phyloP scores from a whole-genome alignment of 2,329 filamentous ascomycete genomes.

The Aspergillus ustus region DNA sequence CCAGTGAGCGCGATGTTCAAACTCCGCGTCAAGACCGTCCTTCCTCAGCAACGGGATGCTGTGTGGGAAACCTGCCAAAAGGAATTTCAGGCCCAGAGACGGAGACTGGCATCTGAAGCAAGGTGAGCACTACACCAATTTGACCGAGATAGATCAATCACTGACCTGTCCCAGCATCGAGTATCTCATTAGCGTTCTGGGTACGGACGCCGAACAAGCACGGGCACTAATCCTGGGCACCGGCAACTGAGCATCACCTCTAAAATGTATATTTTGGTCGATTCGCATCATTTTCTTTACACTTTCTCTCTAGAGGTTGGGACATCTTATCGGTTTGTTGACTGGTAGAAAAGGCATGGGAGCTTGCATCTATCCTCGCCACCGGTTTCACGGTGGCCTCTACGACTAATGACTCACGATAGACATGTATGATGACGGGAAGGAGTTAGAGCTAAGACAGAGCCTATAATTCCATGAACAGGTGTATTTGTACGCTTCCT shows the following conservation, averaged over 20 bases:
- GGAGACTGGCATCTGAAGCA: conserved; percentile 70
- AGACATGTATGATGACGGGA: conserved; percentile 44
- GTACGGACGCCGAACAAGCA: conserved; percentile 59
- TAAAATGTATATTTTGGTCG: conserved; percentile 8
- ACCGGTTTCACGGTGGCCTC: conserved; percentile 24
- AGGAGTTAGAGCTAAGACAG: conserved; percentile 11
- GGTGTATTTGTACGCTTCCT: conserved; percentile 5
- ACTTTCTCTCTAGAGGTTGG: conserved; percentile 9
- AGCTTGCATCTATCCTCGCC: conserved; percentile 1
- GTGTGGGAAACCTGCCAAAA: conserved; percentile 76
- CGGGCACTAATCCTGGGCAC: conserved; percentile 46
- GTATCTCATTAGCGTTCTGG: conserved; percentile 67
- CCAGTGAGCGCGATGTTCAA: conserved; percentile 87
- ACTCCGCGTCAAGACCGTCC: conserved; percentile 82
- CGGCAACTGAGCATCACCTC: conserved; percentile 18
- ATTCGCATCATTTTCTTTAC: conserved; percentile 14
- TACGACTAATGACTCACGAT: conserved; percentile 46
- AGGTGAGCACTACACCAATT: conserved; percentile 60
- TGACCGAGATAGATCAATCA: conserved; percentile 6
- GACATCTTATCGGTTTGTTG: conserved; percentile 10
- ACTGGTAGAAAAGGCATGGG: conserved; percentile 5
- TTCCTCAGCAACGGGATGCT: conserved; percentile 65
- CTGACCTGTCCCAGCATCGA: conserved; percentile 56
- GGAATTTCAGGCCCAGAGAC: conserved; percentile 73
- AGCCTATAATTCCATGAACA: conserved; percentile 14